Evolutionary conservation across 2,329 filamentous ascomycete genomes (phyloP).

Genomic region (Hypomyces perniciosus): DNA sequence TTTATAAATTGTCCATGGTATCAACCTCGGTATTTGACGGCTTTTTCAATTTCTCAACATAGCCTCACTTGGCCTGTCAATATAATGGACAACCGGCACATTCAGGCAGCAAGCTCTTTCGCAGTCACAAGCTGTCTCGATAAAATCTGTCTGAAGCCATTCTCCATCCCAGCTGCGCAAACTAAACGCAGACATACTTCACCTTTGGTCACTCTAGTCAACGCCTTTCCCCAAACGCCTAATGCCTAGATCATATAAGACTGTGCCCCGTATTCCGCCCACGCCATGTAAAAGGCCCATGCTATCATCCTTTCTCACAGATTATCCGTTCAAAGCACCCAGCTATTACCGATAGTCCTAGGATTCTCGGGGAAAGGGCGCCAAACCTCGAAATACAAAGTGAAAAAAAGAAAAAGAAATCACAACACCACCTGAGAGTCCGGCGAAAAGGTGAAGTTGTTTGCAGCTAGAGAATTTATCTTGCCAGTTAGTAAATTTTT

Average conservation of each 20-base stretch:
- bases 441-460: not conserved
- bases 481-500: slow-evolving; percentile 1
- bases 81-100: not conserved
- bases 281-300: not conserved
- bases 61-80: not conserved
- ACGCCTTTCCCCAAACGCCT: slow-evolving; percentile 6
- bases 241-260: not conserved
- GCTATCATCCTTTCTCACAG: not conserved
- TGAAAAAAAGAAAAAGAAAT: not conserved
- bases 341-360: not conserved
- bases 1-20: not conserved
- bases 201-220: slow-evolving; percentile 4
- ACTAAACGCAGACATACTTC: slow-evolving; percentile 12
- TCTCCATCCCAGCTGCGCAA: slow-evolving; percentile 1
- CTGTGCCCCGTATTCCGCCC: not conserved
- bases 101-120: too few species aligned
- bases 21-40: too few species aligned
- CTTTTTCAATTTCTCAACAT: not conserved
- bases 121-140: not conserved
- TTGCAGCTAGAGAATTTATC: slow-evolving; percentile 1
- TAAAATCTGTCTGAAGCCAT: slow-evolving; percentile 1
- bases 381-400: not conserved
- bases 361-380: not conserved
- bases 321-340: not conserved
- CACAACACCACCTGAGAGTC: not conserved